Percentiles rank a stretch among this genome's conserved stretches.
phyloP scores from a whole-genome alignment of 306 rosid species.

The Mimosa bimucronata region DNA sequence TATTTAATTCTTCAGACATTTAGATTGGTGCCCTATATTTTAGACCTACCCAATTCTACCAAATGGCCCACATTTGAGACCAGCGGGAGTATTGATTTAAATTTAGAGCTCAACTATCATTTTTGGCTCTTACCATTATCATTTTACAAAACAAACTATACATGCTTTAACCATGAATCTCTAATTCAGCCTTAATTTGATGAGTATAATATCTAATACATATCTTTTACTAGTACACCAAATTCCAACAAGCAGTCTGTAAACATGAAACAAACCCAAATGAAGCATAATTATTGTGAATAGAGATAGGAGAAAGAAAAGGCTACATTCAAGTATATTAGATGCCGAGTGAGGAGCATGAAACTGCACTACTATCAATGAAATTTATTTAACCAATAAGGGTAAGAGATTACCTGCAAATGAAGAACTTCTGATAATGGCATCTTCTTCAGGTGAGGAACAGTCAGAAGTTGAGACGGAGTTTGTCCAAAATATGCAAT shows the following conservation, averaged over 20 bases:
- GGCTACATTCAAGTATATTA: conserved; percentile 1
- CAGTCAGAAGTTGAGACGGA: conserved; percentile 89
- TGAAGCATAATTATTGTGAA: conserved; percentile 17
- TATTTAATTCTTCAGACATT: neutral
- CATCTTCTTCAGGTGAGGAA: conserved; percentile 83
- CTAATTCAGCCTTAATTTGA: conserved; percentile 10
- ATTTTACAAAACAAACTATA: neutral
- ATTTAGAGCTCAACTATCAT: neutral
- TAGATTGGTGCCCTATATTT: neutral
- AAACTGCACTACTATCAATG: conserved; percentile 12
- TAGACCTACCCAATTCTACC: neutral
- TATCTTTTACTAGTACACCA: neutral
- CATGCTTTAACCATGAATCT: conserved; percentile 12
- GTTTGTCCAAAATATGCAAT: conserved; percentile 99
- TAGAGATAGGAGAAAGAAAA: neutral
- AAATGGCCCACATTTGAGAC: neutral
- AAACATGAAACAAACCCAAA: conserved; percentile 12
- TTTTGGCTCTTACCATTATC: conserved; percentile 6
- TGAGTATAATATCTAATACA: neutral
- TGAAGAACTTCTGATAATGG: conserved; percentile 85
- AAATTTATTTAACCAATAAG: conserved; percentile 27
- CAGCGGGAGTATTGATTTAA: neutral
- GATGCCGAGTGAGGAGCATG: conserved; percentile 25
- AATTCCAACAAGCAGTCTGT: neutral
- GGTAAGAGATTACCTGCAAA: conserved; percentile 71